A percentile compares a stretch with the other conserved stretches of the same genome.
Conservation (phyloP, 805 yeast species). For the Wickerhamomyces queroliae region DNA sequence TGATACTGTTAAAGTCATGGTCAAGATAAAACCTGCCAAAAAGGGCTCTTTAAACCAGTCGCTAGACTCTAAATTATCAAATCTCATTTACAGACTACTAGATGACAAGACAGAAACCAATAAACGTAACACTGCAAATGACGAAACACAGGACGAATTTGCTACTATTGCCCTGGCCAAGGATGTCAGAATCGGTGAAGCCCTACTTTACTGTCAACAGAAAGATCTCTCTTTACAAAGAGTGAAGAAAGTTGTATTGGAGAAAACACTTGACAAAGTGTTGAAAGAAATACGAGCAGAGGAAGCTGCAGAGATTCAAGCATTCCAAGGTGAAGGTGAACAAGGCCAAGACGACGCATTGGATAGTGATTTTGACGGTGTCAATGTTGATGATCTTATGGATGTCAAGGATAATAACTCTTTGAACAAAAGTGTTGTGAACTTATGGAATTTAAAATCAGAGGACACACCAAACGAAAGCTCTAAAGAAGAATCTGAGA, state of each 20-base stretch:
- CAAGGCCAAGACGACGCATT: constrained; percentile 24
- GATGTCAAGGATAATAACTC: constrained; percentile 58
- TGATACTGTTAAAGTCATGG: too few relatives aligned
- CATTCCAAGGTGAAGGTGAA: constrained; percentile 21
- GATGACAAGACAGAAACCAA: constrained; percentile 53
- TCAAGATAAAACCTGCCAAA: constrained; percentile 22
- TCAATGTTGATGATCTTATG: constrained; percentile 46
- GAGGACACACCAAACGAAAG: constrained; percentile 7
- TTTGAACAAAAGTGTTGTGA: constrained; percentile 72
- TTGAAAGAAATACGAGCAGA: constrained; percentile 50
- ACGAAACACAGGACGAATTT: constrained; percentile 23
- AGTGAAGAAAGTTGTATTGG: constrained; percentile 58
- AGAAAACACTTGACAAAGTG: constrained; percentile 57
- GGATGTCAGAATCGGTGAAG: constrained; percentile 46
- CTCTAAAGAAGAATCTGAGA: constrained; percentile 5
- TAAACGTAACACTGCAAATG: constrained; percentile 25
- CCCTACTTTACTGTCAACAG: constrained; percentile 51
- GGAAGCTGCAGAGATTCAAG: constrained; percentile 46
- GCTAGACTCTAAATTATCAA: constrained; percentile 53
- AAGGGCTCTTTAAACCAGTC: constrained; percentile 23
- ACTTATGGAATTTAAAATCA: constrained; percentile 51
- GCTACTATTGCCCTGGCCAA: constrained; percentile 52
- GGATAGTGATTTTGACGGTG: constrained; percentile 31
- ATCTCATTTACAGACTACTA: constrained; percentile 47
- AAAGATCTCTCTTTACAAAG: constrained; percentile 66